phyloP scores from a whole-genome alignment of 108 stramenopile species.

The Nitzschia sp. region DNA sequence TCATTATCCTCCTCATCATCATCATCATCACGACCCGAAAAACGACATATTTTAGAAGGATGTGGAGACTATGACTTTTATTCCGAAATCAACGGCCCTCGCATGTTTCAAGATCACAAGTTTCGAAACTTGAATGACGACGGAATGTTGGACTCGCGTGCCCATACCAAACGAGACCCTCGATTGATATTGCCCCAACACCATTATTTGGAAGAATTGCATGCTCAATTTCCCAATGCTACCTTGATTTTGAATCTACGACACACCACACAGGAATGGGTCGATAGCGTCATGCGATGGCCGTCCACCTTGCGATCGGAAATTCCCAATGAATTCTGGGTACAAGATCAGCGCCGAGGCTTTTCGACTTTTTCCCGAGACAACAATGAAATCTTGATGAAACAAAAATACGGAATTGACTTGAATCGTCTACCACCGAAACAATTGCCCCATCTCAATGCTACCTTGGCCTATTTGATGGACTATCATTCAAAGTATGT shows the following conservation, averaged over 20 bases:
- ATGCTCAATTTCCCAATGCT: constrained; percentile 39
- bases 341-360: background rate
- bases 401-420: background rate
- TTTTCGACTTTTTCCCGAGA: background rate
- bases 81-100: constrained; percentile 35
- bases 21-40: background rate
- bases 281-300: constrained; percentile 13
- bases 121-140: constrained; percentile 5
- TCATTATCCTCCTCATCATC: background rate
- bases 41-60: constrained; percentile 8
- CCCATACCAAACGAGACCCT: background rate
- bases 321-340: constrained; percentile 16
- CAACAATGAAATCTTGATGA: background rate
- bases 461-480: constrained; percentile 10
- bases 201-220: constrained; percentile 30
- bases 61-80: constrained; percentile 42
- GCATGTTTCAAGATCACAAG: constrained; percentile 1
- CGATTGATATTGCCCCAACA: constrained; percentile 39
- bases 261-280: constrained; percentile 30
- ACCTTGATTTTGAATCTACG: constrained; percentile 41
- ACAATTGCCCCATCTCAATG: background rate
- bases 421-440: background rate
- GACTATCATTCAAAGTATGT: constrained; percentile 22
- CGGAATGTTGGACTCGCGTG: background rate
- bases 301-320: background rate